A percentile compares a stretch with the other conserved stretches of the same genome.
Evolutionary conservation across 208 protist species (phyloP).

Genomic region (Wallacemonas collosoma): DNA sequence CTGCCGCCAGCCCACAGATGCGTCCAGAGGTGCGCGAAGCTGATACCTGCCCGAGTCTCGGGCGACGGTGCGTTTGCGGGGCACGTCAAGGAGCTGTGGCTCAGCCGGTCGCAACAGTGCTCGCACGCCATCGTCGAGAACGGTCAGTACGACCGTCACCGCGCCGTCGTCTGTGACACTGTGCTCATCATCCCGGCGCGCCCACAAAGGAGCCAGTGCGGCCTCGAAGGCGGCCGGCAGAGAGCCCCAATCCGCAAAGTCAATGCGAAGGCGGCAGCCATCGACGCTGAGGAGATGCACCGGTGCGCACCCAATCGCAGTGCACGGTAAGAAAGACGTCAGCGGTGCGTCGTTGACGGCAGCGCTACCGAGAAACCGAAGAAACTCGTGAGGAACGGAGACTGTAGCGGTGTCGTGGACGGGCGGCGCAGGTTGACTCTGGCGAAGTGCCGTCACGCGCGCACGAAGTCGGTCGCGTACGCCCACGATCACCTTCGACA

Average conservation of each 20-base stretch:
- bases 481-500: background rate
- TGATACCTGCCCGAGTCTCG: background rate
- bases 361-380: conserved; percentile 31
- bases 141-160: background rate
- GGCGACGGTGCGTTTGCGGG: background rate
- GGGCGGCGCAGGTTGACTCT: background rate
- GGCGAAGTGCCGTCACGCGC: background rate
- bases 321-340: conserved; percentile 24
- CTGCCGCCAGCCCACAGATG: background rate
- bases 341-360: conserved; percentile 37
- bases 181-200: too few species aligned
- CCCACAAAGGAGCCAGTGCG: background rate
- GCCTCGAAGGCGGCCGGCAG: background rate
- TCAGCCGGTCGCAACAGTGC: background rate
- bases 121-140: background rate
- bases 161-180: background rate
- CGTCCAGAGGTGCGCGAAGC: background rate
- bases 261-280: conserved; percentile 34
- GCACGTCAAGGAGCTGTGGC: background rate
- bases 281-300: conserved; percentile 44
- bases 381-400: conserved; percentile 20
- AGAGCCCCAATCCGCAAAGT: background rate
- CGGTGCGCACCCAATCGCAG: conserved; percentile 3
- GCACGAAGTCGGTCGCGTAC: conserved; percentile 2
- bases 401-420: background rate